Evolutionary conservation across 2,329 filamentous ascomycete genomes (phyloP).

Genomic region (Arthrobotrys megalospora): DNA sequence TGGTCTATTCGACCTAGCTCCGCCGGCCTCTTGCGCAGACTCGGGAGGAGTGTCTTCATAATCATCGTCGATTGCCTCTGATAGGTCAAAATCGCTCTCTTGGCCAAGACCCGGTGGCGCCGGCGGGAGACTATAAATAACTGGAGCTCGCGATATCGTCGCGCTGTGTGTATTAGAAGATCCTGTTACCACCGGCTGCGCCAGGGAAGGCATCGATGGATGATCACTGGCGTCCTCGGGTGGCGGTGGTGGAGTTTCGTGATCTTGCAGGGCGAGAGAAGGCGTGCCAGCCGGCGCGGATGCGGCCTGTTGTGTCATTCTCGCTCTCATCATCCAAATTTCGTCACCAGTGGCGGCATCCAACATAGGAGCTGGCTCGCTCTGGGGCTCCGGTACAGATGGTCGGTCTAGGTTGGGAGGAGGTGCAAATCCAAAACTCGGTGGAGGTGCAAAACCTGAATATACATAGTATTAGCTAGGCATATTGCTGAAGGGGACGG

Average conservation of each 20-base stretch:
- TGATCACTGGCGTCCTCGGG: neutral
- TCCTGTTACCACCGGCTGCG: neutral
- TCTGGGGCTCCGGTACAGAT: slow-evolving; percentile 71
- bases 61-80: slow-evolving; percentile 65
- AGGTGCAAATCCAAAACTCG: slow-evolving; percentile 65
- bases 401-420: slow-evolving; percentile 71
- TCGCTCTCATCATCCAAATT: slow-evolving; percentile 74
- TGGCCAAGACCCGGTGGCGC: slow-evolving; percentile 48
- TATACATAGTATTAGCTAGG: slow-evolving; percentile 65
- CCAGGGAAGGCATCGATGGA: neutral
- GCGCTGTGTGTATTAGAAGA: slow-evolving; percentile 67
- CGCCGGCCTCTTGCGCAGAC: slow-evolving; percentile 17
- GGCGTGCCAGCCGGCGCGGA: slow-evolving; percentile 68
- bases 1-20: slow-evolving; percentile 76
- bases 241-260: slow-evolving; percentile 4
- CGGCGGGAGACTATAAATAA: slow-evolving; percentile 77
- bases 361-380: slow-evolving; percentile 54
- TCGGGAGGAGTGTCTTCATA: slow-evolving; percentile 33
- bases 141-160: slow-evolving; percentile 82
- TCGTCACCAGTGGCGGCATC: slow-evolving; percentile 65
- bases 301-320: slow-evolving; percentile 78
- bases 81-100: slow-evolving; percentile 10
- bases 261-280: slow-evolving; percentile 60
- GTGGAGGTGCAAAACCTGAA: slow-evolving; percentile 67
- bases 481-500: too few relatives aligned